Evolutionary conservation across 2,329 filamentous ascomycete genomes (phyloP).

Genomic region (Pseudonectria buxi): DNA sequence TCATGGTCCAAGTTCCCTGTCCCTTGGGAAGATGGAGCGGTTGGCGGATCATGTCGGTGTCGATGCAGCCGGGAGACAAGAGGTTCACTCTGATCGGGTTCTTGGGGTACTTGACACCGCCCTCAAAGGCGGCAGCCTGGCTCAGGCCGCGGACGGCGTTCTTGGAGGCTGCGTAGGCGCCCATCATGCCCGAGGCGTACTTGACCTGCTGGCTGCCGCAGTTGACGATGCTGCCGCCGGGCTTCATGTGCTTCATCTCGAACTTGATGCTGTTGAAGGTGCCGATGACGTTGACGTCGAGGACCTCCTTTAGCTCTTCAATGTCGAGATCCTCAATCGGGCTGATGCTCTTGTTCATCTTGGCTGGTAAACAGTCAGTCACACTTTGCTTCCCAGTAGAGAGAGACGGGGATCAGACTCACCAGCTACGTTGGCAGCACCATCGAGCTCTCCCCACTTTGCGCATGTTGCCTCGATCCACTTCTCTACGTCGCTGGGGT

Average conservation of each 20-base stretch:
- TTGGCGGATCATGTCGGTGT: conserved; percentile 23
- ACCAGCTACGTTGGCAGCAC: conserved; percentile 33
- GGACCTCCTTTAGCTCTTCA: conserved; percentile 16
- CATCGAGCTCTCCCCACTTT: conserved; percentile 28
- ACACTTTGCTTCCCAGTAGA: no score
- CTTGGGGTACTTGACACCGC: conserved; percentile 18
- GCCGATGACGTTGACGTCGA: conserved; percentile 20
- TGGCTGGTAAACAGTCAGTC: conserved; percentile 5
- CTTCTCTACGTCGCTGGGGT: conserved; percentile 24
- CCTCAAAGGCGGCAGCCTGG: conserved; percentile 21
- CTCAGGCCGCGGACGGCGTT: conserved; percentile 24
- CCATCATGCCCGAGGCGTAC: conserved; percentile 27
- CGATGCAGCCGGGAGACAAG: conserved; percentile 19
- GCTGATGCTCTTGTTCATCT: conserved; percentile 21
- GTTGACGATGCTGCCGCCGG: conserved; percentile 41
- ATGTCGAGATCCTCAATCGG: conserved; percentile 17
- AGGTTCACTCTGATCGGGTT: conserved; percentile 20
- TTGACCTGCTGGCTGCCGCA: conserved; percentile 38
- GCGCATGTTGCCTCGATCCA: conserved; percentile 28
- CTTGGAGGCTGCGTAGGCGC: conserved; percentile 29
- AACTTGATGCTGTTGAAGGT: conserved; percentile 22
- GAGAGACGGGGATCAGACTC: no score
- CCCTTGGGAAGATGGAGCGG: conserved; percentile 19
- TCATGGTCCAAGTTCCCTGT: conserved; percentile 19
- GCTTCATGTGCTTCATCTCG: conserved; percentile 29